Base-by-base conservation (phyloP, 257 asterid genomes). In the Solanum stenotomum region DNA sequence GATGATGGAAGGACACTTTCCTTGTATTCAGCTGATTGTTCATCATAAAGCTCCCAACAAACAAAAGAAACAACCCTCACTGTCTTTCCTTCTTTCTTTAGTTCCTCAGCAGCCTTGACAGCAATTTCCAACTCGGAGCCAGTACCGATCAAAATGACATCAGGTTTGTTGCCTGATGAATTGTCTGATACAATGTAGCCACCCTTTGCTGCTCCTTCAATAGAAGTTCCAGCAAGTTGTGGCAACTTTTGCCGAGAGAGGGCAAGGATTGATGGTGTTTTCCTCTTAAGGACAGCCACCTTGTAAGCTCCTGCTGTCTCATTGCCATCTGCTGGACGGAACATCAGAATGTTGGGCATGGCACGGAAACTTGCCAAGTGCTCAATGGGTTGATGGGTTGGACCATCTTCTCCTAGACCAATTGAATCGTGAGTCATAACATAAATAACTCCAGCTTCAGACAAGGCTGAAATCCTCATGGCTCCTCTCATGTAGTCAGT, bases 401-500 rank as follows among this genome's bases (percentile, higher is more conserved):
- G 98, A 13, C 98, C 98, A 78, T 94, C 95, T 91, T 94, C 98
- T 78, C 96, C 98, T 13, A 94, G 92, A 46, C 96, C 98, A 22
- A 94, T 94, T 5, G 96, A 94, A 92, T 94, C 98, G 11, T 94
- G 98, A 31, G 96, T 93, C 98, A 93, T 93, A 34, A 93, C 96
- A 40, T 94, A 94, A 87, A 94, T 93, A 42, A 92, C 98, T 87
- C 98, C 90, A 44, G 98, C 94, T 87, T 94, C 92, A 25, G 84
- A 90, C 92, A 96, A 86, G 85, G 98, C 98, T 6, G 98, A 95
- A 89, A 96, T 90, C 52, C 98, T 91, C 49, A 95, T 95, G 94
- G 98, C 98, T 18, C 94, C 98, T 90, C 98, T 93, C 98, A 95
- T 95, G 94, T 96, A 96, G 90, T 96, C 98, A 1, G 98, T 95